A percentile compares a stretch with the other conserved stretches of the same genome.
Conservation (phyloP, 352 stramenopile species). For the Phytophthora pini region DNA sequence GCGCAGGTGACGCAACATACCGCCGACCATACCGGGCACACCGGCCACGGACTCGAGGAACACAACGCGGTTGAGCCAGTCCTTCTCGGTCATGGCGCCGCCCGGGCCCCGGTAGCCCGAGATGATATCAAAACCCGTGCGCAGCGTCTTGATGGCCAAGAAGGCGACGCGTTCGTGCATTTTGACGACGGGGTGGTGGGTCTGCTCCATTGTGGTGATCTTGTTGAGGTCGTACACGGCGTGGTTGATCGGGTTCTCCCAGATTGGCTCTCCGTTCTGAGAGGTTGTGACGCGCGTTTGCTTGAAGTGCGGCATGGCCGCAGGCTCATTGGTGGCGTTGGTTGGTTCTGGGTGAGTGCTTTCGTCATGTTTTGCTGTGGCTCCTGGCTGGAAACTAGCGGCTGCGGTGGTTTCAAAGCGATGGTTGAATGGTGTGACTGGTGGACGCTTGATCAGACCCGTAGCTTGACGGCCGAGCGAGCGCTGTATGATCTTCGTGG, state of each 20-base stretch:
- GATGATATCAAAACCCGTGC: slow-evolving; percentile 55
- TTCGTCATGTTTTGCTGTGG: not conserved
- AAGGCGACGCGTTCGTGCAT: slow-evolving; percentile 48
- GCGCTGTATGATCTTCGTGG: slow-evolving; percentile 14
- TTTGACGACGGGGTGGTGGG: slow-evolving; percentile 42
- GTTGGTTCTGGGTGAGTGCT: not conserved
- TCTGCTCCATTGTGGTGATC: slow-evolving; percentile 41
- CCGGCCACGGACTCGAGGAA: slow-evolving; percentile 86
- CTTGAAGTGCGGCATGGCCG: slow-evolving; percentile 30
- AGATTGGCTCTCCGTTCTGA: slow-evolving; percentile 34
- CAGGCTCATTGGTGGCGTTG: slow-evolving; percentile 26
- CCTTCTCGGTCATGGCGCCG: slow-evolving; percentile 62
- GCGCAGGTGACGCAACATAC: slow-evolving; percentile 79
- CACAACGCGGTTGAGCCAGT: slow-evolving; percentile 72
- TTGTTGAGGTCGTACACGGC: slow-evolving; percentile 50
- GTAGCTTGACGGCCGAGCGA: slow-evolving; percentile 14
- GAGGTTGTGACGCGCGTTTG: slow-evolving; percentile 12
- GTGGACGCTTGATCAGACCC: slow-evolving; percentile 12
- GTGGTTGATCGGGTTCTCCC: slow-evolving; percentile 53
- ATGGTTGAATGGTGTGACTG: not conserved
- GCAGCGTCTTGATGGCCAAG: slow-evolving; percentile 49
- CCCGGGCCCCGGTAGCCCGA: slow-evolving; percentile 68
- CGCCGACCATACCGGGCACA: slow-evolving; percentile 82
- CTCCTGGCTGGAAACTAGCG: not conserved
- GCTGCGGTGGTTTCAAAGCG: slow-evolving; percentile 19